Conservation (phyloP, 2,329 filamentous ascomycete species). For the Exutisphaerella laricina region DNA sequence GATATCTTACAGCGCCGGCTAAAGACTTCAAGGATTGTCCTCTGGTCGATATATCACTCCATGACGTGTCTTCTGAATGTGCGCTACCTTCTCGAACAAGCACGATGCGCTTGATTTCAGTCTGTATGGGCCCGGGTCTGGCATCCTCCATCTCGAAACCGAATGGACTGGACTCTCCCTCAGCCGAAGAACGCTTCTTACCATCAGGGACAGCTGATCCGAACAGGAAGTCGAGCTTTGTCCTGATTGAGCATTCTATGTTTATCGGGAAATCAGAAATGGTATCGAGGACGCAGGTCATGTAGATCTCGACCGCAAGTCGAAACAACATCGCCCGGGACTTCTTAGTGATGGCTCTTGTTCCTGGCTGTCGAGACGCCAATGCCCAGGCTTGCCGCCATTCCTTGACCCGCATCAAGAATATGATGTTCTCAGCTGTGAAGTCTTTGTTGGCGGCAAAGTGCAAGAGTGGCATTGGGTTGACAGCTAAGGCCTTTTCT, state of each 20-base stretch:
- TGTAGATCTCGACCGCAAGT: slow-evolving; percentile 56
- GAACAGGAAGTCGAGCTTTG: slow-evolving; percentile 53
- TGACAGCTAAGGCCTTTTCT: slow-evolving; percentile 55
- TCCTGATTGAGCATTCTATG: slow-evolving; percentile 53
- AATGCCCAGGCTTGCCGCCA: slow-evolving; percentile 31
- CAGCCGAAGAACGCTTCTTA: slow-evolving; percentile 10
- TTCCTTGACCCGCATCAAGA: slow-evolving; percentile 53
- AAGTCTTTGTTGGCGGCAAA: slow-evolving; percentile 63
- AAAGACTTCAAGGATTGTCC: neutral
- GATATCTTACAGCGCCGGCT: neutral
- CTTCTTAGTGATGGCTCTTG: slow-evolving; percentile 11
- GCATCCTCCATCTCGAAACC: slow-evolving; percentile 14
- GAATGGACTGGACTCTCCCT: slow-evolving; percentile 7
- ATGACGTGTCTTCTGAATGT: slow-evolving; percentile 8
- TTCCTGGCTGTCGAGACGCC: slow-evolving; percentile 11
- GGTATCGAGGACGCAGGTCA: slow-evolving; percentile 54
- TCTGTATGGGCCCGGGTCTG: slow-evolving; percentile 7
- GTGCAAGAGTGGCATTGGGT: slow-evolving; percentile 55
- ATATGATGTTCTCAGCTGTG: slow-evolving; percentile 66
- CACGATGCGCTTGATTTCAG: slow-evolving; percentile 13
- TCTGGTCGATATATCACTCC: slow-evolving; percentile 1
- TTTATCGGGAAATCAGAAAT: slow-evolving; percentile 64
- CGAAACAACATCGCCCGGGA: slow-evolving; percentile 44
- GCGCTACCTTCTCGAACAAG: slow-evolving; percentile 12
- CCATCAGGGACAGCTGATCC: slow-evolving; percentile 25